Percentiles rank a stretch among this genome's conserved stretches.
Evolutionary conservation across 1,139 yeast species (phyloP).

Genomic region (Diutina catenulata): DNA sequence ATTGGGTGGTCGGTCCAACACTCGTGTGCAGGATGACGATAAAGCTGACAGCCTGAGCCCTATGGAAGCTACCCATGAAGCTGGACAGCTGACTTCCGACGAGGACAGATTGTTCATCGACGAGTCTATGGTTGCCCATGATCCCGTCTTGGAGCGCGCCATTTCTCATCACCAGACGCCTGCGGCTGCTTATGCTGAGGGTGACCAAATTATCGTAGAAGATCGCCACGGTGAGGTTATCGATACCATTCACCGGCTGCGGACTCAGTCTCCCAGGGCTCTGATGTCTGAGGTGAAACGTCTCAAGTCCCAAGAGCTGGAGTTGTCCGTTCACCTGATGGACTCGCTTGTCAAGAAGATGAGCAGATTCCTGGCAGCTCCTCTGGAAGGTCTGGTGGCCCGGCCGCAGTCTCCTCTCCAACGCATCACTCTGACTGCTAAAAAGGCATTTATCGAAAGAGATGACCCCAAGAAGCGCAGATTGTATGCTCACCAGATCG

Average conservation of each 20-base stretch:
- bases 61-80: background rate
- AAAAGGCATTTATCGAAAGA: slow-evolving; percentile 19
- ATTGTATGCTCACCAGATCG: slow-evolving; percentile 35
- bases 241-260: slow-evolving; percentile 20
- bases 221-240: slow-evolving; percentile 73
- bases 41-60: slow-evolving; percentile 5
- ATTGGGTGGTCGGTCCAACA: slow-evolving; percentile 21
- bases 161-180: background rate
- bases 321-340: slow-evolving; percentile 29
- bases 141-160: background rate
- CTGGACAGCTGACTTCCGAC: background rate
- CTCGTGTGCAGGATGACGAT: slow-evolving; percentile 8
- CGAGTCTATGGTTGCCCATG: background rate
- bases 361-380: slow-evolving; percentile 15
- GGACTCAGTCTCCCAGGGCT: background rate
- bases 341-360: slow-evolving; percentile 26
- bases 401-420: background rate
- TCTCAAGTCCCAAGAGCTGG: background rate
- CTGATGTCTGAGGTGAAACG: background rate
- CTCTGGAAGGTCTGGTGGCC: background rate
- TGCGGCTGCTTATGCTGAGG: slow-evolving; percentile 30
- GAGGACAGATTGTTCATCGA: background rate
- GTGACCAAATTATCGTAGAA: slow-evolving; percentile 58
- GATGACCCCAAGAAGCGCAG: slow-evolving; percentile 21
- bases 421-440: background rate